These are phyloP conservation scores for Phellinidium pouzarii DNA, from an alignment of 1,284 basidiomycete genomes.

Conservation along the genomic window DNA sequence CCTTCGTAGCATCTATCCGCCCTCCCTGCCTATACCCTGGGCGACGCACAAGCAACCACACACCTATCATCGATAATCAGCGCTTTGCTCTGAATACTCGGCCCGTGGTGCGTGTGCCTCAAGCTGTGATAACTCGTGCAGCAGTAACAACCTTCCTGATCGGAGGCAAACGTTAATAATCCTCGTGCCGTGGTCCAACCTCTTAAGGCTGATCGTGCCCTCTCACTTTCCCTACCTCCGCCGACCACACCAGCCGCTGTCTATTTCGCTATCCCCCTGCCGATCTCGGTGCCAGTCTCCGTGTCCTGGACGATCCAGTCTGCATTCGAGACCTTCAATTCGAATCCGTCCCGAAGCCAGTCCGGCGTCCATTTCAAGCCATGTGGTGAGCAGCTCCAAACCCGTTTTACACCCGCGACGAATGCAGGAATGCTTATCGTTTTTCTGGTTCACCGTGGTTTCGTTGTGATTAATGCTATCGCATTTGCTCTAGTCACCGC, in stretches of 20 bases:
- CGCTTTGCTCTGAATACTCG: neutral
- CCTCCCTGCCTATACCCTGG: neutral
- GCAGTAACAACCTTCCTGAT: slow-evolving; percentile 8
- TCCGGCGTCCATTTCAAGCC: neutral
- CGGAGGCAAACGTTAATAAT: slow-evolving; percentile 12
- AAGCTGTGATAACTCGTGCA: neutral
- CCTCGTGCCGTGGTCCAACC: slow-evolving; percentile 4
- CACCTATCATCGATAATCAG: too few relatives aligned
- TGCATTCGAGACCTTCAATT: neutral
- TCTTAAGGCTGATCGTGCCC: slow-evolving; percentile 19
- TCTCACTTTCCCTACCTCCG: slow-evolving; percentile 51
- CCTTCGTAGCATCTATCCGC: neutral
- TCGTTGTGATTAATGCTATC: too few relatives aligned
- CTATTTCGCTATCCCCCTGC: slow-evolving; percentile 18
- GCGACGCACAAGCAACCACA: neutral
- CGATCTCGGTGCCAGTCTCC: slow-evolving; percentile 7
- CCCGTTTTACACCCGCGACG: neutral
- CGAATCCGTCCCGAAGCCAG: neutral
- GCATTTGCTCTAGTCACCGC: slow-evolving; percentile 37
- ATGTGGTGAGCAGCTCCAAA: slow-evolving; percentile 12
- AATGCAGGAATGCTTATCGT: too few relatives aligned
- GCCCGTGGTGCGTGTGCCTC: slow-evolving; percentile 1
- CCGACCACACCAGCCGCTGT: slow-evolving; percentile 38
- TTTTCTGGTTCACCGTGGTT: too few relatives aligned
- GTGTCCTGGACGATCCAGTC: neutral